These are phyloP conservation scores for Pulicaria dysenterica DNA, from an alignment of 129 eudicot species.

Conservation along the genomic window DNA sequence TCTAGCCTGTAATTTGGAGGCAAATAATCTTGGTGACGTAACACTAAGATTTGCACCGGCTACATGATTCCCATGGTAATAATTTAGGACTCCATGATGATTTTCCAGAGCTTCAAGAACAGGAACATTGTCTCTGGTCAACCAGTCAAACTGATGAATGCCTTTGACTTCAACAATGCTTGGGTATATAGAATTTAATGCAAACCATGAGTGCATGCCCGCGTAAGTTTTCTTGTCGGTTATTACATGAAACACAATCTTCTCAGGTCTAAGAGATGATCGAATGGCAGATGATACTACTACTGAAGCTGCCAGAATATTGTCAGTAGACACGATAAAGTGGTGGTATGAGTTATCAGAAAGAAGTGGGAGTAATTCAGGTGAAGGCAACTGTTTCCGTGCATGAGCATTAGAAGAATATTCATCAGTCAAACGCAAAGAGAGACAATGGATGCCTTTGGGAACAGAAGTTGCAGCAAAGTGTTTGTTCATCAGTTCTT, in stretches of 20 bases:
- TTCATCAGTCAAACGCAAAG: slow-evolving; percentile 91
- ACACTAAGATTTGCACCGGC: slow-evolving; percentile 74
- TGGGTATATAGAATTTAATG: slow-evolving; percentile 75
- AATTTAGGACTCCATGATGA: slow-evolving; percentile 66
- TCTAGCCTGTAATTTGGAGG: slow-evolving; percentile 88
- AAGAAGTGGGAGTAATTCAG: slow-evolving; percentile 87
- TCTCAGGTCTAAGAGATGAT: slow-evolving; percentile 69
- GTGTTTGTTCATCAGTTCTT: slow-evolving; percentile 91
- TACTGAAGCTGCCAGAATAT: slow-evolving; percentile 96
- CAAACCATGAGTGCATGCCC: slow-evolving; percentile 99
- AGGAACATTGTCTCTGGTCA: slow-evolving; percentile 91
- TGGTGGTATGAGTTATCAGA: slow-evolving; percentile 84
- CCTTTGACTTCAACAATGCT: slow-evolving; percentile 95
- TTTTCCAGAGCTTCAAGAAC: slow-evolving; percentile 95
- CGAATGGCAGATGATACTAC: slow-evolving; percentile 83
- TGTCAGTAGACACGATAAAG: slow-evolving; percentile 79
- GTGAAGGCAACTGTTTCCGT: slow-evolving; percentile 86
- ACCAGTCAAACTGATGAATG: slow-evolving; percentile 96
- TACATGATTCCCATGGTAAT: slow-evolving; percentile 88
- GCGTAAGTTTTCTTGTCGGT: slow-evolving; percentile 98
- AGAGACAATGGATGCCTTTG: slow-evolving; percentile 88
- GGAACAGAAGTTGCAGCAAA: slow-evolving; percentile 93
- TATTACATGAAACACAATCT: slow-evolving; percentile 90
- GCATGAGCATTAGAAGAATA: slow-evolving; percentile 98
- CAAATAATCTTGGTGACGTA: slow-evolving; percentile 85